Base-by-base conservation (phyloP, 179 eudicot species). In the Corrigiola litoralis region DNA sequence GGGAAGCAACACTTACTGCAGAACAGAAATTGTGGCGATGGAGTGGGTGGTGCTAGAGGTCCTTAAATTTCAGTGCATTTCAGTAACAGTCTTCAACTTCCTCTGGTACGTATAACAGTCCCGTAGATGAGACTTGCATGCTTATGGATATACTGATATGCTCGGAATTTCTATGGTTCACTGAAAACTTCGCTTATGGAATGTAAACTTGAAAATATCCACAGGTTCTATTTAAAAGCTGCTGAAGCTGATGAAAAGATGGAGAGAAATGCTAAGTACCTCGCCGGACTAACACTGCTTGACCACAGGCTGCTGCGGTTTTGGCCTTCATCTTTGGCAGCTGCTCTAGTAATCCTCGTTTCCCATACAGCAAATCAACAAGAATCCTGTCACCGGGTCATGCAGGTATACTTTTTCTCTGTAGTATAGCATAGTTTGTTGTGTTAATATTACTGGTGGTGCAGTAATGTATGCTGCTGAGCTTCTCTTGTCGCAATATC, bases 281-380 rank as follows among this genome's bases (percentile, higher is more conserved):
- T 94, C 21, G 91, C 97, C 17, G 75, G 76, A 44, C 77, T 88
- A 27, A 82, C 90, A 5, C 64, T 88, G 69, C 83, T 83, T 52
- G 96, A 95, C 45, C 87, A 88, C 61, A 79, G 76, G 77, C 90
- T 83, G 75, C 77, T 90, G 32, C 78, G 82, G 67, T 88, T 73
- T 78, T 90, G 97, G 97, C 96, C 99, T 29, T 94, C 99, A 55
- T 88, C 94, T 61, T 87, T 94, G 16, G 97, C 99, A 71, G 97
- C 99, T 70, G 87, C 83, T 24, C 71, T 90, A 6, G 97, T 88
- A 28, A 75, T 86, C 55, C 84, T 94, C 18, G 92, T 88, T 61
- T 86, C 85, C 54, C 68, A 75, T n/a, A 79, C 88, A 4, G 70
- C 76, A 44, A 66, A 85, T 27, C 81, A 58, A 64, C 87, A 86